Base-by-base conservation (phyloP, 306 rosid species). In the Acmispon strigosus region DNA sequence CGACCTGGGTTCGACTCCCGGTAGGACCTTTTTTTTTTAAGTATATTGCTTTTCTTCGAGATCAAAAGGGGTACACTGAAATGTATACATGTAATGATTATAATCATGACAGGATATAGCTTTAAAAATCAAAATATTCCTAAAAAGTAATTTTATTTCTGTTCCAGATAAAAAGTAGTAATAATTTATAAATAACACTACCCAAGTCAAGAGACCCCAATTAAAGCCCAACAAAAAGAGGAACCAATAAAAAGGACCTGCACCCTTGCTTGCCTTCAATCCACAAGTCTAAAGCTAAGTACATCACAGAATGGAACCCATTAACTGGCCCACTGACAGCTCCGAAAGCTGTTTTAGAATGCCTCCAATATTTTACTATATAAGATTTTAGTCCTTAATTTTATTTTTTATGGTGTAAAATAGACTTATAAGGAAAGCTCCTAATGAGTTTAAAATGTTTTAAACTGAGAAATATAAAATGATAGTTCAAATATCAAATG, bases 251-350 rank as follows among this genome's bases (percentile, higher is more conserved):
- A 71, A 51, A 51, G 48, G 0, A 27, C 32, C 32, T 27, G 32
- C 32, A 27, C 32, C 32, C 32, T 27, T 3, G 4, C 32, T 27
- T 6, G 13, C 5, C n/a, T 42, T 8, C 7, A 22, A 59, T 15
- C 45, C 18, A 57, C 34, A n/a, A 29, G 20, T 29, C 44, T 22
- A 57, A 57, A 57, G 32, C 32, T 27, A 27, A 58, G 15, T 37
- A 8, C 12, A 59, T 7, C 27, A 7, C 17, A 50, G 50, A 18
- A 34, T 45, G 16, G 17, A 64, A 39, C 55, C 64, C 44, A 59
- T 37, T 60, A 48, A 48, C 8, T 14, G 67, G 17, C 69, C 82
- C 74, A 69, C 80, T 4, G 58, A 69, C 76, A 60, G 50, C 71
- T 13, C 65, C 9, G 15, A 77, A 80, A 69, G 69, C 11, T 36